phyloP scores from a whole-genome alignment of 1,284 basidiomycete genomes.

The Apiotrichum sp. region DNA sequence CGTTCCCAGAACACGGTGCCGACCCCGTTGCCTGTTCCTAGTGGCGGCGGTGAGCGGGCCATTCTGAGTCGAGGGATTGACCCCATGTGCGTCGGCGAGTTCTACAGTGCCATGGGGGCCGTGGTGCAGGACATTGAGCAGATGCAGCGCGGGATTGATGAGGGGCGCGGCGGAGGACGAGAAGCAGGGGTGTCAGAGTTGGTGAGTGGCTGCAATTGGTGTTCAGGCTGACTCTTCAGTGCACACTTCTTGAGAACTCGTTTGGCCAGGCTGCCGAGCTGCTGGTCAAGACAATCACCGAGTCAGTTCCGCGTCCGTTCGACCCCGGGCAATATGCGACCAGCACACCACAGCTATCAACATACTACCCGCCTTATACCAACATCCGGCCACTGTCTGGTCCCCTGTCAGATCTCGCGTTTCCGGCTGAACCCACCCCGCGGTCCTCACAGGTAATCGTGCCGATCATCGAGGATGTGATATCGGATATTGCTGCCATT shows the following conservation, averaged over 20 bases:
- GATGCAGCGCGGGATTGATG: slow-evolving; percentile 38
- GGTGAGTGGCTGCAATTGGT: slow-evolving; percentile 17
- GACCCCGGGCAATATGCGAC: slow-evolving; percentile 8
- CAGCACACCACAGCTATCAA: slow-evolving; percentile 31
- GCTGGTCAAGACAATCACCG: slow-evolving; percentile 29
- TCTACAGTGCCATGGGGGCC: slow-evolving; percentile 36
- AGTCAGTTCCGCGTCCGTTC: slow-evolving; percentile 9
- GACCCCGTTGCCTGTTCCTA: neutral
- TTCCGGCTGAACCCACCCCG: slow-evolving; percentile 20
- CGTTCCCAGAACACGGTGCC: neutral
- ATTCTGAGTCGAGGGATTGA: slow-evolving; percentile 35
- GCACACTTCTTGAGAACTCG: slow-evolving; percentile 37
- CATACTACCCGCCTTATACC: slow-evolving; percentile 26
- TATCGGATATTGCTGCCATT: slow-evolving; percentile 21
- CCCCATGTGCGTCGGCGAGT: slow-evolving; percentile 38
- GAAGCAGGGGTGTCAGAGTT: slow-evolving; percentile 41
- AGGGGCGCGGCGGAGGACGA: slow-evolving; percentile 37
- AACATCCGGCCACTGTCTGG: slow-evolving; percentile 25
- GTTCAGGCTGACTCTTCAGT: slow-evolving; percentile 12
- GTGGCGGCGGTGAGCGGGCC: slow-evolving; percentile 29
- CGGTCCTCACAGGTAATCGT: slow-evolving; percentile 25
- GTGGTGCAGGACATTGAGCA: slow-evolving; percentile 42
- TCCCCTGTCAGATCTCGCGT: slow-evolving; percentile 17
- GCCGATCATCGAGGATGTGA: slow-evolving; percentile 27
- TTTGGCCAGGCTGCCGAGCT: slow-evolving; percentile 31